Evolutionary conservation across 2,329 filamentous ascomycete species (phyloP).

Genomic region (Aureobasidium sp.): DNA sequence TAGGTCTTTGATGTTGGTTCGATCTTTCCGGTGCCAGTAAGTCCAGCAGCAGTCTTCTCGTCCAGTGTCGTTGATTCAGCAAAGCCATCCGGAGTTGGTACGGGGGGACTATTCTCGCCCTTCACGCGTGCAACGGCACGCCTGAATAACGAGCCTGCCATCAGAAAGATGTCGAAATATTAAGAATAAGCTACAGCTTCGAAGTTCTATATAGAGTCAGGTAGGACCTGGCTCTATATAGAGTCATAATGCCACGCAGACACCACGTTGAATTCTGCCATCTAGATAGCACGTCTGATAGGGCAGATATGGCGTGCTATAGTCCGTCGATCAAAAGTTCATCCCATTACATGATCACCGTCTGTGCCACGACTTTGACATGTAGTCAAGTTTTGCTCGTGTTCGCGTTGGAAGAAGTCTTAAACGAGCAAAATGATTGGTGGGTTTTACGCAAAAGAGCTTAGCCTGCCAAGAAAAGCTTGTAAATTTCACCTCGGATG

Average conservation of each 20-base stretch:
- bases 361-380: neutral
- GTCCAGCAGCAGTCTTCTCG: neutral
- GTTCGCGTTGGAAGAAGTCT: neutral
- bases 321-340: neutral
- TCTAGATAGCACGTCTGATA: slow-evolving; percentile 6
- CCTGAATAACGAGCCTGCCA: slow-evolving; percentile 2
- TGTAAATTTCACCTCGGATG: slow-evolving; percentile 12
- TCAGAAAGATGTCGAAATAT: neutral
- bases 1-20: slow-evolving; percentile 11
- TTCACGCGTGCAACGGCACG: slow-evolving; percentile 4
- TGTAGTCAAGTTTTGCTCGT: neutral
- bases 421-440: neutral
- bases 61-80: slow-evolving; percentile 9
- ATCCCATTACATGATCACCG: neutral
- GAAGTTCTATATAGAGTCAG: neutral
- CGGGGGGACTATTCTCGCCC: neutral
- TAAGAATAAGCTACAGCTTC: neutral
- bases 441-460: neutral
- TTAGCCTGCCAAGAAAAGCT: neutral
- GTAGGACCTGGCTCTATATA: no score
- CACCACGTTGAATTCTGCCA: neutral
- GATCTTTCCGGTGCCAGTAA: slow-evolving; percentile 11
- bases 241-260: neutral
- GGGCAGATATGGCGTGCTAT: slow-evolving; percentile 11
- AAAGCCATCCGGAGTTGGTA: neutral